Evolutionary conservation across 176 grass and related monocot species (phyloP), one percentile per base, ranked within the genome.

Genomic region (Alopecurus myosuroides): DNA sequence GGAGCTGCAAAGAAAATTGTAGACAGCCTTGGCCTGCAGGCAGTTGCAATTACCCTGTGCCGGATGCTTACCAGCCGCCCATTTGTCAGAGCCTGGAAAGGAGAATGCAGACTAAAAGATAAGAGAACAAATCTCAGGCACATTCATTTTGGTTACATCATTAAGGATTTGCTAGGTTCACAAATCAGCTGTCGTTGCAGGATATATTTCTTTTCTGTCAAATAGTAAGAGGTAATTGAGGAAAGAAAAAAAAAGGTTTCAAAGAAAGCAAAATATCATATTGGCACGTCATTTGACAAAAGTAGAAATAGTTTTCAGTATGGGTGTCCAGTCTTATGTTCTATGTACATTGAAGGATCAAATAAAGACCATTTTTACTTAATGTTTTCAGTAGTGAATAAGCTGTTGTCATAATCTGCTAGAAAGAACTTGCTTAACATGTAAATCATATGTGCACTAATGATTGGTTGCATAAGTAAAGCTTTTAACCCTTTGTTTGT

Each of bases 1-100:
- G 97, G 97, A 2, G 91, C 88, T 31, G 89, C 97, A 49, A 99
- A 99, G 89, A 92, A 99, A 78, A 99, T 89, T 4, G 89, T 94
- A 45, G 97, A 99, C 53, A 94, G 82, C 84, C 97, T 99, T 65
- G 89, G 80, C 75, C 81, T 94, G 82, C 84, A 85, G 60, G 91
- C 85, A 78, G 49, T 94, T 70, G 94, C 70, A 76, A 99, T 91
- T 71, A 92, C 97, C 85, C 97, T 99, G 87, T 99, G 97, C 53
- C 91, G 89, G 51, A 92, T 34, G 35, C 97, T 96, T 31, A 92
- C 3, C 63, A 99, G 42, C 81, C 84, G 94, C 55, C 94, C 97
- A 78, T 99, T 99, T 81, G 97, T 96, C 79, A 99, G 84, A 64
- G 88, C 97, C 97, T 99, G 74, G 22, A 73, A 28, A 79, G 37